Conservation (phyloP, 1,139 yeast genomes). For the Geotrichum cucujoidarum region DNA sequence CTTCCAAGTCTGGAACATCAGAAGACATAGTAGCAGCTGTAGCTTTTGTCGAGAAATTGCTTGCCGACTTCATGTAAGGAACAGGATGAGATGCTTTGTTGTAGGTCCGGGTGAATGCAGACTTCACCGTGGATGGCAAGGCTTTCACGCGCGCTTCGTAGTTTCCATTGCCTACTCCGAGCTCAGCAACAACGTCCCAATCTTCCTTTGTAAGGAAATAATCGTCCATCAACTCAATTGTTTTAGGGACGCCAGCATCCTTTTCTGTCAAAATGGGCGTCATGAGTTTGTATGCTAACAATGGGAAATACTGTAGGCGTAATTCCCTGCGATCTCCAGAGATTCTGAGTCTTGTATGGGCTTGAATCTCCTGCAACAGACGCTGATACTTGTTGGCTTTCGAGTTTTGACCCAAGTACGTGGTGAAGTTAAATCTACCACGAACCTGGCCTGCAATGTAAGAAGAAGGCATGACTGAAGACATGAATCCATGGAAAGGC, state of each 20-base stretch:
- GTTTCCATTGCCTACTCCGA: conserved; percentile 60
- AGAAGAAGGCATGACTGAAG: conserved; percentile 77
- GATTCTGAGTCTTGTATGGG: conserved; percentile 77
- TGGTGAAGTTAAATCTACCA: conserved; percentile 71
- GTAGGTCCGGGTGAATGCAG: conserved; percentile 81
- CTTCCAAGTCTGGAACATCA: conserved; percentile 55
- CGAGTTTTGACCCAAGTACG: conserved; percentile 90
- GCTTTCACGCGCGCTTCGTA: conserved; percentile 54
- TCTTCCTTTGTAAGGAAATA: conserved; percentile 86
- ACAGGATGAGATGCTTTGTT: conserved; percentile 75
- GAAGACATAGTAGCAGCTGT: conserved; percentile 31
- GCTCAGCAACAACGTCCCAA: conserved; percentile 81
- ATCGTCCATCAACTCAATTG: conserved; percentile 68
- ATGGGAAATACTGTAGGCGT: conserved; percentile 71
- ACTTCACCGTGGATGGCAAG: conserved; percentile 68
- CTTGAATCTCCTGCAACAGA: conserved; percentile 78
- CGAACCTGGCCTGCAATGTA: conserved; percentile 67
- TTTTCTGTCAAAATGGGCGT: conserved; percentile 52
- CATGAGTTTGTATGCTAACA: conserved; percentile 51
- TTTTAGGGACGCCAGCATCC: conserved; percentile 58
- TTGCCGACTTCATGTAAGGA: conserved; percentile 71
- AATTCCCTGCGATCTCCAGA: conserved; percentile 72
- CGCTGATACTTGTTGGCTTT: conserved; percentile 74
- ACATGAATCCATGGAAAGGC: conserved; percentile 87
- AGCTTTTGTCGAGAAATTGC: conserved; percentile 40